Base-by-base conservation (phyloP, 768 basidiomycete genomes). In the Pluteus cervinus region DNA sequence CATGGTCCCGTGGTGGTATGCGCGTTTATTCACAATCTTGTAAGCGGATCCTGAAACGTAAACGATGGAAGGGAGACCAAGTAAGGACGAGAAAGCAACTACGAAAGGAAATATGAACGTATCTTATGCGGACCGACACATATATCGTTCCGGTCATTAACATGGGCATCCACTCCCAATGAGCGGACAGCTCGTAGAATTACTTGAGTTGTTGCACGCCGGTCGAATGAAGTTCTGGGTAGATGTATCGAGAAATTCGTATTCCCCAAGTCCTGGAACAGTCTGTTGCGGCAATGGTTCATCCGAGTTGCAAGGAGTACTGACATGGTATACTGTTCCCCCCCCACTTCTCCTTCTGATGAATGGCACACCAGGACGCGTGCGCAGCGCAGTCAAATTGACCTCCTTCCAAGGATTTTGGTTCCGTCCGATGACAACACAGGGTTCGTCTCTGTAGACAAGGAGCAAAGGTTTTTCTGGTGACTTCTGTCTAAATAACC, bases 371-470 rank as follows among this genome's bases (percentile, higher is more conserved):
- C 65, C 68, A 2, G 57, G 53, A 43, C 66, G 57, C 29, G 57
- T 40, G 8, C 62, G 57, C 5, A 91, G 65, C 1, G 75, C 69
- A 5, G 54, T 43, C 33, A 93, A 71, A 49, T 94, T 93, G 47
- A 92, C 80, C 53, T 99, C 94, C 55, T 90, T 96, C 94, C 94
- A 98, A 11, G 93, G 94, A 48, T 96, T 97, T 66, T 99, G 96
- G 56, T 97, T 93, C 36, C 94, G 69, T 0, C 94, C 94, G 38
- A 98, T 88, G 37, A 99, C 73, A 12, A 98, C 89, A 51, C 91
- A 92, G 3, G 91, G 89, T 0, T 62, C 56, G 54, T 97, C 86
- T 21, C 89, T 78, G 57, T 97, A 99, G 38, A 99, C 60, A 31
- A 96, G 71, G 14, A 99, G 70, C 28, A 93, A 66, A 1, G 91